Evolutionary conservation across 108 stramenopile species (phyloP), one percentile per base, ranked within the genome.

Genomic region (Aurantiochytrium sp.): DNA sequence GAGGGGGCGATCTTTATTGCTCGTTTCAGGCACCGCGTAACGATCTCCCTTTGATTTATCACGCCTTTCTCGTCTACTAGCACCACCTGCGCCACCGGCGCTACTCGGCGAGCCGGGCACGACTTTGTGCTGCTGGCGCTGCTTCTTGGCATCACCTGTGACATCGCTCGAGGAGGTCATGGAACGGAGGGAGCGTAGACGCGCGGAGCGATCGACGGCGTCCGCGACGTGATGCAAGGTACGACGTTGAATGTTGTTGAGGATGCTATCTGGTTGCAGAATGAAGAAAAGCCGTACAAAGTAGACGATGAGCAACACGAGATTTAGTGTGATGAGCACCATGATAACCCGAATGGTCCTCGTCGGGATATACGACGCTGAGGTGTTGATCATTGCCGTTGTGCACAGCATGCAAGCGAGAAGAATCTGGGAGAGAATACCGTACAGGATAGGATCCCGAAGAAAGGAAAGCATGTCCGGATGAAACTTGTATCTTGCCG

Each of bases 381-480:
- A 10, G 23, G 28, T 53, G 51, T 35, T 25, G 51, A 53, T 83
- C 49, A 47, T 53, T 12, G 51, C 51, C 10, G 28, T 53, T 12
- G 76, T 83, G n/a, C 43, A n/a, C 4, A 83, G 76, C 76, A 53
- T 53, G 51, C 49, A 83, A 12, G 25, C 51, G 6, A 83, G 23
- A 8, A 83, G n/a, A 18, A 83, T 12, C 51, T 53, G 51, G 28
- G 49, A 10, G 25, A 83, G 51, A 35, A 83, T 83, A 35, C 44
- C 8, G 76, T 83, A 83, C n/a, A 83, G 76, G 23, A 83, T 53
- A 3, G 76, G 76, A 23, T 83, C 76, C 6, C 76, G 76, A 2
- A 83, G 76, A 23, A 83, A 83, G 6, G 76, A 83, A 3, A 83
- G 76, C 76, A 83, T 83, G 1, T 83, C 76, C 25, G 76, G 76